Conservation (phyloP, 345 rosid genomes). For the Litchi chinensis region DNA sequence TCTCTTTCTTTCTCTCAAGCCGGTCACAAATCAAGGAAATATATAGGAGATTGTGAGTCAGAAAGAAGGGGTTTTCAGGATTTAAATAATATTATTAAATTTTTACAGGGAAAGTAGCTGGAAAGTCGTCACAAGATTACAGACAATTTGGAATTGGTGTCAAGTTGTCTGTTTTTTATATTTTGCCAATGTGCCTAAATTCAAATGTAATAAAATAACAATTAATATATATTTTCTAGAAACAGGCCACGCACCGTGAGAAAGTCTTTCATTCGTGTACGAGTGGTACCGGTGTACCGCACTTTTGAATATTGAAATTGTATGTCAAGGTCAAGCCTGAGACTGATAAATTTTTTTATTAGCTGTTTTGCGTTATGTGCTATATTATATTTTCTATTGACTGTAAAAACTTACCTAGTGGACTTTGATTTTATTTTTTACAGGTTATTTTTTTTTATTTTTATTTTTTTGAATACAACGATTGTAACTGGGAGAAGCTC, state of each 20-base stretch:
- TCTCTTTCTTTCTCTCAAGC: neutral
- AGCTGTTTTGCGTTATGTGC: neutral
- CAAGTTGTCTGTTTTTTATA: neutral
- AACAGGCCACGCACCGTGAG: too few species aligned
- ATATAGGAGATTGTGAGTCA: conserved; percentile 14
- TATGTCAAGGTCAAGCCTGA: conserved; percentile 22
- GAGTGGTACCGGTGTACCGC: neutral
- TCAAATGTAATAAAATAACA: too few species aligned
- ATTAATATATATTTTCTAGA: too few species aligned
- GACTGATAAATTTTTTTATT: neutral
- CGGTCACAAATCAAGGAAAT: conserved; percentile 8
- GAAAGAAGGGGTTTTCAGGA: neutral
- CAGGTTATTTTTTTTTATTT: too few species aligned
- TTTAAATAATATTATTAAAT: neutral
- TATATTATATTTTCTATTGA: neutral
- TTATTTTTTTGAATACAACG: too few species aligned
- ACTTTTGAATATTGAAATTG: conserved; percentile 2
- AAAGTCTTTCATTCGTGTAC: too few species aligned
- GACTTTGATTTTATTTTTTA: neutral
- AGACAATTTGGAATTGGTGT: neutral
- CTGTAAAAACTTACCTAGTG: neutral
- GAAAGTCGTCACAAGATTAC: conserved; percentile 30
- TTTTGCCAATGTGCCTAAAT: neutral
- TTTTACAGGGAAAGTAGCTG: conserved; percentile 37
- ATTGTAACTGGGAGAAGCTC: too few species aligned